Evolutionary conservation across 805 yeast species (phyloP).

Genomic region (Metschnikowia baotianmanensis): DNA sequence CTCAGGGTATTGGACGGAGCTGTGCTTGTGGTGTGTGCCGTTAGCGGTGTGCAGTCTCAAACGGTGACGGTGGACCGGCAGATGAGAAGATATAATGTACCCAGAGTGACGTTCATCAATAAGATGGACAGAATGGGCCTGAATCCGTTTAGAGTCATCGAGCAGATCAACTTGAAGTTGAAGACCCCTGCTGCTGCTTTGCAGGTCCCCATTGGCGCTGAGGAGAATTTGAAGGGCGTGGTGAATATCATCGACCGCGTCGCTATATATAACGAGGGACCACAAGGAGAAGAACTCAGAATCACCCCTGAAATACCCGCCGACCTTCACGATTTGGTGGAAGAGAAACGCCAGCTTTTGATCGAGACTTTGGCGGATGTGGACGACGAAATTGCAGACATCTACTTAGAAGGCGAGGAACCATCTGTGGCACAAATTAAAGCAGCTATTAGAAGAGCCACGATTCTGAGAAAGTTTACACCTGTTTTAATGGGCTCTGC

Average conservation of each 20-base stretch:
- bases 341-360: constrained; percentile 80
- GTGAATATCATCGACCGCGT: constrained; percentile 88
- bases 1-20: constrained; percentile 97
- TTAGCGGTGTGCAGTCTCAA: constrained; percentile 96
- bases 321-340: constrained; percentile 76
- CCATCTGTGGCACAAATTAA: constrained; percentile 84
- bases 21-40: constrained; percentile 97
- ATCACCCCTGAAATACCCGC: constrained; percentile 65
- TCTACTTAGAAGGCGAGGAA: constrained; percentile 84
- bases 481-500: constrained; percentile 99
- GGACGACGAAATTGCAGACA: constrained; percentile 95
- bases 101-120: constrained; percentile 92
- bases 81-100: constrained; percentile 97
- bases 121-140: constrained; percentile 99
- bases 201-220: constrained; percentile 97
- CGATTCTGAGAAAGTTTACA: constrained; percentile 92
- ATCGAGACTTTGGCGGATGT: constrained; percentile 97
- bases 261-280: constrained; percentile 85
- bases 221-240: constrained; percentile 78
- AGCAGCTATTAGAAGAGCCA: constrained; percentile 88
- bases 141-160: constrained; percentile 92
- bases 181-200: constrained; percentile 95
- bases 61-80: constrained; percentile 98
- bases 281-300: constrained; percentile 80
- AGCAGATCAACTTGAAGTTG: constrained; percentile 82